Conservation (phyloP, 495 filamentous ascomycete species). For the Terfezia claveryi region DNA sequence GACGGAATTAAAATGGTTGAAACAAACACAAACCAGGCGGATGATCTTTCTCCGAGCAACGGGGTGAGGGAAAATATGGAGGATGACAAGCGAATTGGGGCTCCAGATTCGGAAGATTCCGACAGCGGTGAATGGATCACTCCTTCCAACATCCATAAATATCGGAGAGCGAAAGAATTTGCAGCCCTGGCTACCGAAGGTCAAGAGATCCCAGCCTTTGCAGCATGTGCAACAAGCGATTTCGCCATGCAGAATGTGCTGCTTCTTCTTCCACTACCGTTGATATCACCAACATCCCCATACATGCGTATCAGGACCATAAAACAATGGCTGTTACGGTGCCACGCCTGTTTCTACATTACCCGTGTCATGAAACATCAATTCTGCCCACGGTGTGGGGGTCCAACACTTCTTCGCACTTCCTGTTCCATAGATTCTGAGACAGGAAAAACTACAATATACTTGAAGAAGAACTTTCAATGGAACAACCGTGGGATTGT, state of each 20-base stretch:
- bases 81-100: slow-evolving; percentile 17
- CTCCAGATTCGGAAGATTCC: slow-evolving; percentile 36
- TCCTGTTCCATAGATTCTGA: slow-evolving; percentile 59
- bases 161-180: slow-evolving; percentile 41
- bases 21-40: background rate
- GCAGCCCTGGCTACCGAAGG: slow-evolving; percentile 26
- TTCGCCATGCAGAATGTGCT: slow-evolving; percentile 94
- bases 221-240: slow-evolving; percentile 76
- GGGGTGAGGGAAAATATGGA: slow-evolving; percentile 1
- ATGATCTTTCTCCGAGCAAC: background rate
- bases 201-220: slow-evolving; percentile 34
- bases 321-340: slow-evolving; percentile 71
- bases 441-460: slow-evolving; percentile 55
- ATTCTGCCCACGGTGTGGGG: slow-evolving; percentile 78
- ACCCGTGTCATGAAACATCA: slow-evolving; percentile 72
- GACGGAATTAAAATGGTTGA: slow-evolving; percentile 9
- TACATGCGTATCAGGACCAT: slow-evolving; percentile 48
- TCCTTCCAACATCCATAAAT: slow-evolving; percentile 69
- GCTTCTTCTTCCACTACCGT: slow-evolving; percentile 80
- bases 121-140: slow-evolving; percentile 70
- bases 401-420: slow-evolving; percentile 58
- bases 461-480: slow-evolving; percentile 88
- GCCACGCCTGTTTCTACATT: slow-evolving; percentile 79
- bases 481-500: slow-evolving; percentile 82
- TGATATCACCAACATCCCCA: slow-evolving; percentile 50